Conservation (phyloP, 2,329 filamentous ascomycete species). For the Mariannaea elegans region DNA sequence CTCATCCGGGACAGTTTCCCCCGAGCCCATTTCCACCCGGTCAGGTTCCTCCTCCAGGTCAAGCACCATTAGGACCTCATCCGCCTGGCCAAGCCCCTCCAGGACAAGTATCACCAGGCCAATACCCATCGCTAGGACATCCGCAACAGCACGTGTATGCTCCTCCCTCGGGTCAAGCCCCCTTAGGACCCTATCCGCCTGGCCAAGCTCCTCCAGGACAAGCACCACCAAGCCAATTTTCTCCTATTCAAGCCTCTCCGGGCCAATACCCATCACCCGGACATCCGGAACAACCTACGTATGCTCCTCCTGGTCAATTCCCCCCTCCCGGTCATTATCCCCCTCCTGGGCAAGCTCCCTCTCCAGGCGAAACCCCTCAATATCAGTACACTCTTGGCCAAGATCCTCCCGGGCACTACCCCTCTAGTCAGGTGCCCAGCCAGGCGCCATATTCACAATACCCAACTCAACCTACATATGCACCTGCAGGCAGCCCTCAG, state of each 20-base stretch:
- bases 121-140: background rate
- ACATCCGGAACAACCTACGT: background rate
- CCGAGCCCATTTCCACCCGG: background rate
- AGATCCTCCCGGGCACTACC: slow-evolving; percentile 6
- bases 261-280: background rate
- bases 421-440: slow-evolving; percentile 20
- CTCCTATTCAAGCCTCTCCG: background rate
- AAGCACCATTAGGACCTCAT: too few relatives aligned
- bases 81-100: background rate
- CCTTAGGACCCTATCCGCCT: background rate
- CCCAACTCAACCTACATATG: slow-evolving; percentile 35
- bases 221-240: background rate
- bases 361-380: too few relatives aligned
- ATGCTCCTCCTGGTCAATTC: background rate
- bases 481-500: slow-evolving; percentile 6
- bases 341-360: background rate
- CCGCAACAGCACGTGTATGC: slow-evolving; percentile 1
- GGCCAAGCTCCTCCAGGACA: background rate
- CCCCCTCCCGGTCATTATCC: background rate
- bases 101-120: background rate
- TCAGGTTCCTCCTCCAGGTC: background rate
- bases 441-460: slow-evolving; percentile 24
- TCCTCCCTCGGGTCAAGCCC: background rate
- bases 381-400: slow-evolving; percentile 10
- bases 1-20: background rate